A percentile compares a stretch with the other conserved stretches of the same genome.
These are phyloP conservation scores for Penicillium angulare DNA, from an alignment of 495 filamentous ascomycete genomes.

Conservation along the genomic window DNA sequence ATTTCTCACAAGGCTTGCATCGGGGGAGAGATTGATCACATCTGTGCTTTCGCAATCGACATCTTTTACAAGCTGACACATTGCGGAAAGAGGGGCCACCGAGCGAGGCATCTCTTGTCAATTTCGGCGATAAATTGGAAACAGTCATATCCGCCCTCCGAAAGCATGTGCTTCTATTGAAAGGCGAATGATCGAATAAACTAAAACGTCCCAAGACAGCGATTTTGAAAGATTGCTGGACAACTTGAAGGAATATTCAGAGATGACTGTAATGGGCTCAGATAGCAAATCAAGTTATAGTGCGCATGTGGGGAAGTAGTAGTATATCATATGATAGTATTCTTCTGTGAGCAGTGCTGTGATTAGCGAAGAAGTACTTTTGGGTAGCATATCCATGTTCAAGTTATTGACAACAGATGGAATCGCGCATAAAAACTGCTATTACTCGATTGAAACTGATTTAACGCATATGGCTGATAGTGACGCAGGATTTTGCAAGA, in stretches of 20 bases:
- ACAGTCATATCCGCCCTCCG: neutral
- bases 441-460: conserved; percentile 1
- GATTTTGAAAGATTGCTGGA: no score
- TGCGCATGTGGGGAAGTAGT: no score
- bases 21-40: conserved; percentile 88
- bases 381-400: no score
- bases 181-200: no score
- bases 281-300: no score
- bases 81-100: conserved; percentile 69
- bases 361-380: no score
- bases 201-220: no score
- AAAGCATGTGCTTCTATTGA: neutral
- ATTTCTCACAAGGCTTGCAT: conserved; percentile 86
- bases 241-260: no score
- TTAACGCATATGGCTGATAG: neutral
- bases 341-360: no score
- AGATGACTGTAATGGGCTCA: no score
- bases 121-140: neutral
- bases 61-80: conserved; percentile 91
- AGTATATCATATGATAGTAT: no score
- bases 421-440: neutral
- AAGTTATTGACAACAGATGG: no score
- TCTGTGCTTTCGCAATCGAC: conserved; percentile 84
- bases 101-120: neutral
- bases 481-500: neutral